Percentiles rank a stretch among this genome's conserved stretches.
phyloP scores from a whole-genome alignment of 2,329 filamentous ascomycete species.

The Fusarium tjaetaba region DNA sequence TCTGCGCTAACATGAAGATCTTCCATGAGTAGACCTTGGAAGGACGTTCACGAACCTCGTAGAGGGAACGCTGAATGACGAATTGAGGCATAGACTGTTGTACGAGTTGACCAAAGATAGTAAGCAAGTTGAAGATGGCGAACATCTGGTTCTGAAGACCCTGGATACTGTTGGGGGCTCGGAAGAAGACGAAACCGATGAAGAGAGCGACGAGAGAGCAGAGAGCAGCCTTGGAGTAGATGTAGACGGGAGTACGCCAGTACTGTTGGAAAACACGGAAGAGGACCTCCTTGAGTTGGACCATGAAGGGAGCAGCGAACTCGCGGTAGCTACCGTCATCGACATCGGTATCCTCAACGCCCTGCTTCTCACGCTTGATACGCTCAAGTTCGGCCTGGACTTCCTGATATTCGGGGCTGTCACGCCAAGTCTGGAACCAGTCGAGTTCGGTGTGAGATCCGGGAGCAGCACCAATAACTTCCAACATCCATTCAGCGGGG shows the following conservation, averaged over 20 bases:
- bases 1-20: conserved; percentile 84
- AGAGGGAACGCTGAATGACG: conserved; percentile 81
- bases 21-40: conserved; percentile 88
- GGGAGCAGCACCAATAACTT: conserved; percentile 70
- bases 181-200: conserved; percentile 84
- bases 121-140: conserved; percentile 83
- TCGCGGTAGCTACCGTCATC: conserved; percentile 69
- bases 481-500: conserved; percentile 84
- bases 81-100: conserved; percentile 90
- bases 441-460: conserved; percentile 71
- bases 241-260: conserved; percentile 90
- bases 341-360: conserved; percentile 43
- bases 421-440: conserved; percentile 71
- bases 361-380: conserved; percentile 62
- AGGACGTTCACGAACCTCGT: conserved; percentile 86
- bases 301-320: conserved; percentile 79
- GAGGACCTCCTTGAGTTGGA: conserved; percentile 74
- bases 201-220: conserved; percentile 75
- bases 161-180: conserved; percentile 75
- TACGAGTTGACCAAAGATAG: conserved; percentile 81
- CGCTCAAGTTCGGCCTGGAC: conserved; percentile 67
- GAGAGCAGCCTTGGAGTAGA: conserved; percentile 82
- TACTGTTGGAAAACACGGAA: conserved; percentile 88
- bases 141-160: conserved; percentile 90
- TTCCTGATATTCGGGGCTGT: conserved; percentile 63